Base-by-base conservation (phyloP, 192 early-diverging fungal genomes). In the Phlyctochytrium arcticum region DNA sequence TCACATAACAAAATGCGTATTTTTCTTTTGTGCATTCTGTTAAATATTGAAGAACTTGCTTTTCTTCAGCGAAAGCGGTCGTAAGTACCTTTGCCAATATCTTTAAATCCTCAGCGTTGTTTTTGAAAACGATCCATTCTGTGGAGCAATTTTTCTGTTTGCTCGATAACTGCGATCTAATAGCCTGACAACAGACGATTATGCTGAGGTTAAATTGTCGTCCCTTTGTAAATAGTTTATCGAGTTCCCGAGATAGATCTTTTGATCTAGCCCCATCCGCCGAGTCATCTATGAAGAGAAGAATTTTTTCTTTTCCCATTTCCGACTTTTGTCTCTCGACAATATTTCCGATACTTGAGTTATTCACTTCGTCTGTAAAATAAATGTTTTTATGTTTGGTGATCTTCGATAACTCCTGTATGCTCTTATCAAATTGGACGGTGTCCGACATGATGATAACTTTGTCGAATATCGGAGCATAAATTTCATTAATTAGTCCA, bases 381-480 rank as follows among this genome's bases (percentile, higher is more conserved):
- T n/a, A n/a, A n/a, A 62, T 62, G 61, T 62, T 62, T 33, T 53
- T 53, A 24, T 62, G 61, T 31, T 53, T 53, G 9, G 58, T 60
- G 5, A 9, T 62, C 35, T 62, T 49, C 10, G 49, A 27, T 19
- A 62, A 23, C 24, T 49, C 21, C 10, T 30, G 12, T 17, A 62
- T 30, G 4, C 19, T 27, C 12, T 12, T 21, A 36, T 62, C 61
- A 34, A 37, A 62, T 3, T 19, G 30, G 6, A 51, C 61, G 2
- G 61, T 62, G 30, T 62, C 61, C 7, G 19, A 27, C 32, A 62
- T 9, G n/a, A 62, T 49, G 6, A 53, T 35, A 3, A 49, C 47
- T 5, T 23, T 21, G 34, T n/a, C 19, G 34, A 62, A 62, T 2
- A 62, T n/a, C n/a, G n/a, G n/a, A n/a, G n/a, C n/a, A n/a, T n/a